Evolutionary conservation across 2,329 filamentous ascomycete genomes (phyloP).

Genomic region (Pezicula neosporulosa): DNA sequence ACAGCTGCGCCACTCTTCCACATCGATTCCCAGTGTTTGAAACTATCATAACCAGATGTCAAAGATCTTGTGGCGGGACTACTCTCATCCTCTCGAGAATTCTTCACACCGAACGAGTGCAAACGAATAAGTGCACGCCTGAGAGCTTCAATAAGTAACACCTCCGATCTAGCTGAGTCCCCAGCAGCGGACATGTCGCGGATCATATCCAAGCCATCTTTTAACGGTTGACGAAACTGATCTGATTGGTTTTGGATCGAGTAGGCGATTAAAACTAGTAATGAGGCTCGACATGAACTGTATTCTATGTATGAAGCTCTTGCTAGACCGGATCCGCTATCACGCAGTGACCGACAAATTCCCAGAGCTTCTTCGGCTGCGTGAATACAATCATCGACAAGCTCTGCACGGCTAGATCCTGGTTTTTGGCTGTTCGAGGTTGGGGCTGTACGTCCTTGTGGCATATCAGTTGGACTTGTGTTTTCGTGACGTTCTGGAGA

Average conservation of each 20-base stretch:
- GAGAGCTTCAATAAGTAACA: slow-evolving; percentile 27
- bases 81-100: background rate
- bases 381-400: background rate
- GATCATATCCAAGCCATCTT: slow-evolving; percentile 26
- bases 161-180: slow-evolving; percentile 29
- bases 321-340: background rate
- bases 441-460: background rate
- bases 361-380: background rate
- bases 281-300: slow-evolving; percentile 30
- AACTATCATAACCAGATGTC: background rate
- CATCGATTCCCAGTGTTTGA: background rate
- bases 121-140: slow-evolving; percentile 17
- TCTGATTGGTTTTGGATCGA: slow-evolving; percentile 24
- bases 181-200: slow-evolving; percentile 27
- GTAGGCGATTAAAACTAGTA: slow-evolving; percentile 31
- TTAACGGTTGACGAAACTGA: slow-evolving; percentile 17
- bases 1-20: background rate
- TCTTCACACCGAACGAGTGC: background rate
- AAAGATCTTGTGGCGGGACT: background rate
- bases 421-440: background rate
- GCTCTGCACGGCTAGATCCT: background rate
- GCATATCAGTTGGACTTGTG: background rate
- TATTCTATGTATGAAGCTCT: slow-evolving; percentile 31
- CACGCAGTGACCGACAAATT: background rate
- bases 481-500: background rate